Evolutionary conservation across 2,329 filamentous ascomycete species (phyloP), one percentile per base, ranked within the genome.

Genomic region (Pseudocercospora fuligena): DNA sequence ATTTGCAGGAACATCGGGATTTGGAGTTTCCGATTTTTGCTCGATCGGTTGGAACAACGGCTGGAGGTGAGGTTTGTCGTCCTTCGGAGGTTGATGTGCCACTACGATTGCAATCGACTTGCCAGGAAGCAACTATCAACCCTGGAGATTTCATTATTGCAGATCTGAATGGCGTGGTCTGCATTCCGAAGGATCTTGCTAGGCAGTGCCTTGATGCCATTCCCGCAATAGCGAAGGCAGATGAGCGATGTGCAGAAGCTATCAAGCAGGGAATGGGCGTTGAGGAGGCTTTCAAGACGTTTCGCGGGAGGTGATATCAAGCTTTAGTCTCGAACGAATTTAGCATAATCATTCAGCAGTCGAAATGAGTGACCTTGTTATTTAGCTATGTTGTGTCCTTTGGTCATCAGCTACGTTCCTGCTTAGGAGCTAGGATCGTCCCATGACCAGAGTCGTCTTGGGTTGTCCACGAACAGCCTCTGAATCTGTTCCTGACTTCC

Each of bases 51-150:
- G 59, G 40, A 19, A 51, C 27, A 25, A 47, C 43, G 46, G 59
- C 59, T 29, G 46, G 21, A 21, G 43, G 16, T 47, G 46, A 36
- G 31, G 59, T 59, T 8, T 59, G 16, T 25, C 27, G 56, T n/a
- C 56, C 59, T 51, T 51, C 59, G 11, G 43, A 51, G 9, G 23
- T 31, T 12, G 33, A 61, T 61, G 59, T 49, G 12, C 59, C 59
- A 16, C 21, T 51, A 5, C 21, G 27, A 43, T 31, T 61, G 23
- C 21, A 47, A 49, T 51, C 21, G n/a, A 9, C 5, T 29, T n/a
- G 25, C 9, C 56, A 59, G 27, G 31, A 59, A 19, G 56, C 31
- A 21, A 40, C 33, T 16, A 27, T 46, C 6, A 5, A 51, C 14
- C 47, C 47, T 21, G 19, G 47, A 9, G 19, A 25, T 19, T 51